Percentiles rank a stretch among this genome's conserved stretches.
Conservation (phyloP, 1,284 basidiomycete genomes). For the Ganoderma boninense region DNA sequence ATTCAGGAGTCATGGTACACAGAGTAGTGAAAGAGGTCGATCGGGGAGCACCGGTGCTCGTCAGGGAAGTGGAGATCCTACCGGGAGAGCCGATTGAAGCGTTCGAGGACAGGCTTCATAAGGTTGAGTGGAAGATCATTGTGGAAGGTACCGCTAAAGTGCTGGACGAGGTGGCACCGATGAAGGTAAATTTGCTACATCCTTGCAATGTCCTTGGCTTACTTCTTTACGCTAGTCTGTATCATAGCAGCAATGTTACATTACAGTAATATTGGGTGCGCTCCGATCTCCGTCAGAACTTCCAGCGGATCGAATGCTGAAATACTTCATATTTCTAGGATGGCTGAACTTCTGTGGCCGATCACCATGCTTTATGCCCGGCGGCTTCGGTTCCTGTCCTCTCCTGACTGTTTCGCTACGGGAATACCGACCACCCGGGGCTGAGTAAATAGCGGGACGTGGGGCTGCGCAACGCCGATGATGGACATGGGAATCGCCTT, state of each 20-base stretch:
- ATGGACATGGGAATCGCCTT: background rate
- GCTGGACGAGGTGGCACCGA: constrained; percentile 53
- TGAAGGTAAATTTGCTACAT: constrained; percentile 20
- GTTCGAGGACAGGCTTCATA: constrained; percentile 85
- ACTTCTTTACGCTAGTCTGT: constrained; percentile 17
- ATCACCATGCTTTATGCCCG: background rate
- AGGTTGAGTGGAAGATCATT: constrained; percentile 90
- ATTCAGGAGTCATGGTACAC: constrained; percentile 95
- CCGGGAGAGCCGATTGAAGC: constrained; percentile 78
- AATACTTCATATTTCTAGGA: background rate
- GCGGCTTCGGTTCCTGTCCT: background rate
- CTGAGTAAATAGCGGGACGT: background rate
- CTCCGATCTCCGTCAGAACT: background rate
- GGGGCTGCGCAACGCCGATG: background rate
- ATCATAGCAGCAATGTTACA: constrained; percentile 21
- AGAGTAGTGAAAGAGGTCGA: constrained; percentile 95
- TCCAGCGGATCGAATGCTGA: background rate
- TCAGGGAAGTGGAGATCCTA: constrained; percentile 79
- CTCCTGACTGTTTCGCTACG: background rate
- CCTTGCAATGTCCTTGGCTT: background rate
- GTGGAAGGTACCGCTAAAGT: constrained; percentile 83
- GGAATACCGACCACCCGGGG: background rate
- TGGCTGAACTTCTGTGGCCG: background rate
- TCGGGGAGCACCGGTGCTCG: constrained; percentile 87
- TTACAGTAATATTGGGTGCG: background rate